phyloP scores from a whole-genome alignment of 2,329 filamentous ascomycete species.

The Lachnellula suecica region DNA sequence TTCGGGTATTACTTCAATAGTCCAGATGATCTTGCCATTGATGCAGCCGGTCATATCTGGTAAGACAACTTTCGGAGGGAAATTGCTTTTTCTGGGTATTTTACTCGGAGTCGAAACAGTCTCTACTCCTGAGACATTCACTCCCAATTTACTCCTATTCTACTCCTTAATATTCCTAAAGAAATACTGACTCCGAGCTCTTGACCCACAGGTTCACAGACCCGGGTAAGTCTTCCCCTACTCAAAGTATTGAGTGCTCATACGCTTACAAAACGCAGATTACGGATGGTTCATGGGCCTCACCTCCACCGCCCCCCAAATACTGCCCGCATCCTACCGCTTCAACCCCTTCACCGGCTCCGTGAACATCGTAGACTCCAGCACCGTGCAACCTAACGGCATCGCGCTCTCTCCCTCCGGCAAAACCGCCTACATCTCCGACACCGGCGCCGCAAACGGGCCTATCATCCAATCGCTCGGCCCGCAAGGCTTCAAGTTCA shows the following conservation, averaged over 20 bases:
- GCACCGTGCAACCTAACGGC: constrained; percentile 40
- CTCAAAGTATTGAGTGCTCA: too few species aligned
- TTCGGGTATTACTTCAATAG: constrained; percentile 36
- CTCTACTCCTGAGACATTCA: too few species aligned
- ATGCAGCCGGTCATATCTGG: constrained; percentile 35
- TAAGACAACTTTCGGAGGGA: constrained; percentile 41
- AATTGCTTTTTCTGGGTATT: too few species aligned
- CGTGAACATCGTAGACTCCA: constrained; percentile 37
- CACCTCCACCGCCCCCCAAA: constrained; percentile 34
- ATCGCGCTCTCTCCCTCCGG: constrained; percentile 38
- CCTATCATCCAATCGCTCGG: constrained; percentile 24
- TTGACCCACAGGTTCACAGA: too few species aligned
- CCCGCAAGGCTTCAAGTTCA: constrained; percentile 30
- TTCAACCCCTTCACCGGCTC: constrained; percentile 34
- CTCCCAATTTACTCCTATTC: too few species aligned
- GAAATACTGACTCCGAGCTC: too few species aligned
- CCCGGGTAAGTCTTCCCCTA: too few species aligned
- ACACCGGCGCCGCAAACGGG: constrained; percentile 34
- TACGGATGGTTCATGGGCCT: constrained; percentile 36
- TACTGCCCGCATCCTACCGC: constrained; percentile 37
- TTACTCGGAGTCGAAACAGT: too few species aligned
- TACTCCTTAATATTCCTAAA: too few species aligned
- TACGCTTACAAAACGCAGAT: too few species aligned
- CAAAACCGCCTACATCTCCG: constrained; percentile 38
- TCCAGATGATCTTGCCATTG: constrained; percentile 37